Conservation (phyloP, 2,329 filamentous ascomycete genomes). For the Cladosporium sp. region DNA sequence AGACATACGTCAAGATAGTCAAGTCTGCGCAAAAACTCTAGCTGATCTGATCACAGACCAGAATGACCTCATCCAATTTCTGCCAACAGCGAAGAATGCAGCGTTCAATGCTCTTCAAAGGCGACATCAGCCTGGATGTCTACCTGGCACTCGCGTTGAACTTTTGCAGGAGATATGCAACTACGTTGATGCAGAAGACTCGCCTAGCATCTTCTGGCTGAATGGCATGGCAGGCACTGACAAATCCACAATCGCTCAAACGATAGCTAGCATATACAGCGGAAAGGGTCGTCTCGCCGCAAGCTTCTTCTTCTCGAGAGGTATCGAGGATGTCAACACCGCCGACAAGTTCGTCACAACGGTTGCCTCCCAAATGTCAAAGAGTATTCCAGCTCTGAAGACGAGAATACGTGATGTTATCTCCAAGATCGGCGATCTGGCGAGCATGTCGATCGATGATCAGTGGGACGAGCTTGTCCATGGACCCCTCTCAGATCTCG, state of each 20-base stretch:
- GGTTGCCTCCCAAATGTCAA: conserved; percentile 21
- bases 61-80: not conserved
- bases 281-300: conserved; percentile 20
- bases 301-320: conserved; percentile 31
- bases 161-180: conserved; percentile 21
- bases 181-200: conserved; percentile 16
- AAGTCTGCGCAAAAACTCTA: not conserved
- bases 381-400: conserved; percentile 5
- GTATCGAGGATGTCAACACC: conserved; percentile 18
- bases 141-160: conserved; percentile 20
- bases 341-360: conserved; percentile 26
- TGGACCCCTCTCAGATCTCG: not conserved
- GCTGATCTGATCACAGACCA: not conserved
- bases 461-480: conserved; percentile 13
- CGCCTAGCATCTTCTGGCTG: conserved; percentile 30
- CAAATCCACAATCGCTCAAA: conserved; percentile 32
- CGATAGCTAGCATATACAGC: conserved; percentile 19
- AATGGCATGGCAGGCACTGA: conserved; percentile 33
- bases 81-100: not conserved
- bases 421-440: not conserved
- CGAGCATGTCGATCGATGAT: not conserved
- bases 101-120: not conserved
- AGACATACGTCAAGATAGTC: not conserved
- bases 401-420: conserved; percentile 15
- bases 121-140: conserved; percentile 17